Evolutionary conservation across 2,329 filamentous ascomycete genomes (phyloP), one percentile per base, ranked within the genome.

Genomic region (Stagonosporopsis cucurbitacearum): DNA sequence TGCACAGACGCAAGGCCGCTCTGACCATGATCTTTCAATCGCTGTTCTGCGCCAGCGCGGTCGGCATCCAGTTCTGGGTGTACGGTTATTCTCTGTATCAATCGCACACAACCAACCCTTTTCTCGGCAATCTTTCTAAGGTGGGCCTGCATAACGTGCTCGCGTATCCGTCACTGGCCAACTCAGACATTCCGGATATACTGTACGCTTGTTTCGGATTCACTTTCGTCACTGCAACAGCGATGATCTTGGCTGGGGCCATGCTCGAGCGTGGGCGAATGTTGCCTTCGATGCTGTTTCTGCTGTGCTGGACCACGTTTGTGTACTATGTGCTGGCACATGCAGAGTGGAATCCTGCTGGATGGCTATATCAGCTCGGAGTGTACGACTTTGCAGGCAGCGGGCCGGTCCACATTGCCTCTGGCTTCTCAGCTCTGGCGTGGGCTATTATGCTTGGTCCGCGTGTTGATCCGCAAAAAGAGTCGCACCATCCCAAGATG

Each of bases 331-430:
- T 70, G n/a, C 56, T 91, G 58, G 88, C 89, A 42, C 90, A 89
- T 76, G 91, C 88, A 84, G 91, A 89, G 41, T 92, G 88, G 89
- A 91, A 91, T 75, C 77, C 81, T 47, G 87, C 86, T 59, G 89
- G 89, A 42, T 92, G 88, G 88, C 81, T 90, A 25, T 87, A 82
- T 75, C 82, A 83, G 19, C 82, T 91, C 37, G 87, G 87, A 43
- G 84, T 86, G 23, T 84, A 90, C 64, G 89, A 92, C 74, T 92
- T 91, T 66, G 88, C 89, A 30, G 89, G 89, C 40, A 88, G 88
- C 41, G 89, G 88, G 12, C 88, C 89, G 33, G 89, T 92, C 19
- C 89, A 92, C 76, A 89, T 92, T 68, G 84, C 87, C 19, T 89
- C 86, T 1, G 88, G 89, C 32, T 86, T 87, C 54, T 86, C 87